Percentiles rank a stretch among this genome's conserved stretches.
Conservation (phyloP, 352 stramenopile genomes). For the Phytophthora aleatoria region DNA sequence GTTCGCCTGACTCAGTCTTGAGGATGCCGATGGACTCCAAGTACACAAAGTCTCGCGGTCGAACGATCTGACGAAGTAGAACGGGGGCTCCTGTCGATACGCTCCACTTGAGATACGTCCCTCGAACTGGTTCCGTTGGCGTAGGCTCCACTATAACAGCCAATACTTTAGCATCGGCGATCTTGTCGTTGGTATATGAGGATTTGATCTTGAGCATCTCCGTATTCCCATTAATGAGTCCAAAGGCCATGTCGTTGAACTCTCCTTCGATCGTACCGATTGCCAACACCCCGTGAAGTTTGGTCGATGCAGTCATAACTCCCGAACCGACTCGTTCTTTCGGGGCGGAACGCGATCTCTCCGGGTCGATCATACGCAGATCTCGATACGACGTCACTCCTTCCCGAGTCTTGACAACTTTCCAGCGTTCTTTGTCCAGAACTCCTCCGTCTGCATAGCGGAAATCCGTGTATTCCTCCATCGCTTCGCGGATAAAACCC, state of each 20-base stretch:
- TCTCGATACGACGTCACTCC: conserved; percentile 36
- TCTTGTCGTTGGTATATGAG: conserved; percentile 55
- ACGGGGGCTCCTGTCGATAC: conserved; percentile 37
- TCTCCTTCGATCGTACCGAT: conserved; percentile 35
- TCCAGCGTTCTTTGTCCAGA: conserved; percentile 46
- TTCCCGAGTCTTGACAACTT: conserved; percentile 39
- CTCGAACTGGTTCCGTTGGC: conserved; percentile 42
- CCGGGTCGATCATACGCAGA: conserved; percentile 18
- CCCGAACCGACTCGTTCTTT: conserved; percentile 33
- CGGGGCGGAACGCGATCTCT: conserved; percentile 19
- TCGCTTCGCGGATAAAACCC: conserved; percentile 39
- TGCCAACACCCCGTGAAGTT: conserved; percentile 28
- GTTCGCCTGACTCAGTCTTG: conserved; percentile 29
- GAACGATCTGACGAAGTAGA: conserved; percentile 39
- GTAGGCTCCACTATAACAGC: conserved; percentile 43
- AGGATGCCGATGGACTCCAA: conserved; percentile 46
- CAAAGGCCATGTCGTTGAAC: conserved; percentile 50
- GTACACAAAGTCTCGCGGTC: conserved; percentile 53
- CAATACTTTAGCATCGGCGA: conserved; percentile 51
- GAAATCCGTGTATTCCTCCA: conserved; percentile 49
- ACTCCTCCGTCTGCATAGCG: conserved; percentile 28
- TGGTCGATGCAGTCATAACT: conserved; percentile 31
- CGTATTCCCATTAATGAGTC: conserved; percentile 29
- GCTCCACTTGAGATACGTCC: conserved; percentile 47
- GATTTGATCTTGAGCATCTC: conserved; percentile 45